A percentile compares a stretch with the other conserved stretches of the same genome.
Evolutionary conservation across 2,329 filamentous ascomycete genomes (phyloP).

Genomic region (Blumeria hordei): DNA sequence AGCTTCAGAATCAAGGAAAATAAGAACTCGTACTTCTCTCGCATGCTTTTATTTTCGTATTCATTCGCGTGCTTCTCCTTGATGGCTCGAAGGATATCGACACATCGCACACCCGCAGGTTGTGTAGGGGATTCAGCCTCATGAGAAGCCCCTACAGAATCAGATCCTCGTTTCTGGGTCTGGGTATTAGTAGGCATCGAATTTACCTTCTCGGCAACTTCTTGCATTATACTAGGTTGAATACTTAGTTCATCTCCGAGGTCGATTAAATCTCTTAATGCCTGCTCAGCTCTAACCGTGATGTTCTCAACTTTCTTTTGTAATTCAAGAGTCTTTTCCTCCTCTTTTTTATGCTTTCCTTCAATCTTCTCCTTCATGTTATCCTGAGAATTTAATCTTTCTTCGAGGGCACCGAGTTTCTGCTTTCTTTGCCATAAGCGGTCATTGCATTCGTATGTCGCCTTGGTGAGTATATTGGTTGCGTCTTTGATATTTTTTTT

Average conservation of each 20-base stretch:
- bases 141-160: conserved; percentile 13
- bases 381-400: conserved; percentile 13
- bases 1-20: conserved; percentile 1
- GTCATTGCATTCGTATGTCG: conserved; percentile 31
- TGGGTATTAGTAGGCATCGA: conserved; percentile 4
- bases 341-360: conserved; percentile 15
- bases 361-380: conserved; percentile 13
- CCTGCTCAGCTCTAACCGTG: conserved; percentile 30
- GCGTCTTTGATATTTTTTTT: conserved; percentile 24
- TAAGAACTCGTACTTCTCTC: conserved; percentile 16
- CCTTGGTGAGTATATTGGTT: conserved; percentile 21
- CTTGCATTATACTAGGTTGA: conserved; percentile 10
- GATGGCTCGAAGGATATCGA: conserved; percentile 16
- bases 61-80: conserved; percentile 14
- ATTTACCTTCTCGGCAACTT: conserved; percentile 12
- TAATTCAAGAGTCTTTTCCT: conserved; percentile 18
- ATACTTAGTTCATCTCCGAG: conserved; percentile 21
- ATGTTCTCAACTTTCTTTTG: conserved; percentile 23
- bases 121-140: conserved; percentile 16
- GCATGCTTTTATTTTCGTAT: conserved; percentile 18
- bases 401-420: conserved; percentile 6
- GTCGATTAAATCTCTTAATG: conserved; percentile 33
- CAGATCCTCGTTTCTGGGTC: conserved; percentile 12
- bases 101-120: conserved; percentile 14
- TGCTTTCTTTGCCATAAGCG: conserved; percentile 16